phyloP scores from a whole-genome alignment of 148 eudicot species.

The Salicornia ramosissima region DNA sequence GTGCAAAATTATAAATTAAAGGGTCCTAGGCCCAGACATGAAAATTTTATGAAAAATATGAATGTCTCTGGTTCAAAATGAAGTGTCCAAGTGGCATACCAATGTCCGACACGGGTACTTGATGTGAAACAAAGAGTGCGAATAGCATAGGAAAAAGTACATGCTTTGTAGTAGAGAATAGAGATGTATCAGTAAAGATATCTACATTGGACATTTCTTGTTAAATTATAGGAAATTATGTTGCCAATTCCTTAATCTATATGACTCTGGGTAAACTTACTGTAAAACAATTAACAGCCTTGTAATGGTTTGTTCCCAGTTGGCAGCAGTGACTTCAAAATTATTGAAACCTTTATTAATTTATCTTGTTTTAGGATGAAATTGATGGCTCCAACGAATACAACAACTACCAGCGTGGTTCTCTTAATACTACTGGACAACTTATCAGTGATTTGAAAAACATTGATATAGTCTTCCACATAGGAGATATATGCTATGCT shows the following conservation, averaged over 20 bases:
- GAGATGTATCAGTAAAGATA: not conserved
- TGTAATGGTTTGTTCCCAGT: not conserved
- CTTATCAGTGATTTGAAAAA: conserved; percentile 52
- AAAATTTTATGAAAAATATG: too few species aligned
- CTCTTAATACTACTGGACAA: conserved; percentile 73
- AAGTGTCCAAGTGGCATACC: too few species aligned
- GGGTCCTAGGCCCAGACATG: too few species aligned
- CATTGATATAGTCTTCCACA: conserved; percentile 70
- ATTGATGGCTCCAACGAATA: conserved; percentile 78
- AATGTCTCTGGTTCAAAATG: too few species aligned
- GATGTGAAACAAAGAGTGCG: too few species aligned
- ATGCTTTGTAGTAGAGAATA: not conserved
- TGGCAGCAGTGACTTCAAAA: not conserved
- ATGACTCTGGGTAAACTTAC: not conserved
- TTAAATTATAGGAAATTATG: not conserved
- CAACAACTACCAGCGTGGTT: conserved; percentile 54
- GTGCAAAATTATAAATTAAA: not conserved
- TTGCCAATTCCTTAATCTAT: not conserved
- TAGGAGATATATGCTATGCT: conserved; percentile 77
- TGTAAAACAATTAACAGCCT: not conserved
- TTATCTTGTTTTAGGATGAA: conserved; percentile 46
- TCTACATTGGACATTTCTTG: not conserved
- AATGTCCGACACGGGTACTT: too few species aligned
- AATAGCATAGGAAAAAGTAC: too few species aligned
- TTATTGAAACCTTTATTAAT: not conserved